These are phyloP conservation scores for Ochromonadaceae sp. DNA, from an alignment of 352 stramenopile genomes.

Conservation along the genomic window DNA sequence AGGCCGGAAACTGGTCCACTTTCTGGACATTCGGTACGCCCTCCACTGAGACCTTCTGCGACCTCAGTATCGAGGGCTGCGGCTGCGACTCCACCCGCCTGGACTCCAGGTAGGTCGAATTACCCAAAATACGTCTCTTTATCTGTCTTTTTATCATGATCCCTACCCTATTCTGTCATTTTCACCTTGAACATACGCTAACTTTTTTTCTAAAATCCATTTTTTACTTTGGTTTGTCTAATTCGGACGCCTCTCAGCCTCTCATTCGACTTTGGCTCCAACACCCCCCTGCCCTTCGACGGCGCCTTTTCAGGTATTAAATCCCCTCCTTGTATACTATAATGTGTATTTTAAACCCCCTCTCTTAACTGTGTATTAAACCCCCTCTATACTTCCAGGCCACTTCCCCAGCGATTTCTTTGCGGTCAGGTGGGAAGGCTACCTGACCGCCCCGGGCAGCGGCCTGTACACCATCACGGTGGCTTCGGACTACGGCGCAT, in stretches of 20 bases:
- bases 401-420: slow-evolving; percentile 52
- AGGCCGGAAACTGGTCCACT: neutral
- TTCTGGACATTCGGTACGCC: slow-evolving; percentile 14
- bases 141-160: too few relatives aligned
- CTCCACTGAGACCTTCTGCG: neutral
- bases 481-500: slow-evolving; percentile 51
- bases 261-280: slow-evolving; percentile 60
- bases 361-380: too few relatives aligned
- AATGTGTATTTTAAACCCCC: too few relatives aligned
- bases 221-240: too few relatives aligned
- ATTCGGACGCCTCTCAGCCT: too few relatives aligned
- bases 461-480: slow-evolving; percentile 59
- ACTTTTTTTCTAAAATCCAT: too few relatives aligned
- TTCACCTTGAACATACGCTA: too few relatives aligned
- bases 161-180: too few relatives aligned
- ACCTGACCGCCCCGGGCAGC: slow-evolving; percentile 33
- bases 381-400: too few relatives aligned
- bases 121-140: too few relatives aligned
- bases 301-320: neutral
- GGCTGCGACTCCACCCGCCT: slow-evolving; percentile 46
- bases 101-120: too few relatives aligned
- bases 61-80: neutral
- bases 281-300: slow-evolving; percentile 35
- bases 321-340: too few relatives aligned
- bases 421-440: slow-evolving; percentile 42